phyloP scores from a whole-genome alignment of 768 basidiomycete species.

The Serendipita sp. region DNA sequence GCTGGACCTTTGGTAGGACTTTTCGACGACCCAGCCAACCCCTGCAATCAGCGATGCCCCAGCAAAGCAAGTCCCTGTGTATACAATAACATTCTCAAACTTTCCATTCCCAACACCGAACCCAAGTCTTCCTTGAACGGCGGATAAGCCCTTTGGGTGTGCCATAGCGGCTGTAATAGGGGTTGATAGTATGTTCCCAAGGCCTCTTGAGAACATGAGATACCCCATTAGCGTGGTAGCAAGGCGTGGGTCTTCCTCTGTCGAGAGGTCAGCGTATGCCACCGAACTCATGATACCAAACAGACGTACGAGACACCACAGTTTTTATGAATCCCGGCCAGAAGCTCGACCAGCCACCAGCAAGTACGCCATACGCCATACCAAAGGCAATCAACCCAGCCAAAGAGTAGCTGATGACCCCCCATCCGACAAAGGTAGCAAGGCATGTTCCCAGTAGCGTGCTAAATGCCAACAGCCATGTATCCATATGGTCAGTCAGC shows the following conservation, averaged over 20 bases:
- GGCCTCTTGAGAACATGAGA: slow-evolving; percentile 17
- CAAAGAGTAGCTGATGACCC: slow-evolving; percentile 16
- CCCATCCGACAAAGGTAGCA: slow-evolving; percentile 20
- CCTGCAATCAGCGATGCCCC: slow-evolving; percentile 15
- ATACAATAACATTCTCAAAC: slow-evolving; percentile 18
- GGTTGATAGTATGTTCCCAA: slow-evolving; percentile 20
- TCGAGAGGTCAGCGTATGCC: not conserved
- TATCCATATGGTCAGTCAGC: slow-evolving; percentile 17
- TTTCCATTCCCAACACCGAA: slow-evolving; percentile 18
- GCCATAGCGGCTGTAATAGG: slow-evolving; percentile 17
- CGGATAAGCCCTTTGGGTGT: not conserved
- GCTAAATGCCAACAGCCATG: slow-evolving; percentile 15
- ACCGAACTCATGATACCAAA: not conserved
- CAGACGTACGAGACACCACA: slow-evolving; percentile 14
- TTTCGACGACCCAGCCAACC: slow-evolving; percentile 16
- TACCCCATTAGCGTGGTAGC: slow-evolving; percentile 16
- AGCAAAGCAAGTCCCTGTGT: slow-evolving; percentile 20
- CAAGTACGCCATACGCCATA: slow-evolving; percentile 16
- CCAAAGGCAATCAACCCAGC: slow-evolving; percentile 16
- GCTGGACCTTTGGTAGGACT: not conserved
- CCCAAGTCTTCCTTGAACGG: slow-evolving; percentile 10
- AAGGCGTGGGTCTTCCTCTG: slow-evolving; percentile 17
- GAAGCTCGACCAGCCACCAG: slow-evolving; percentile 17
- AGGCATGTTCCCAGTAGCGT: slow-evolving; percentile 14
- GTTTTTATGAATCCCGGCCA: slow-evolving; percentile 17